A percentile compares a stretch with the other conserved stretches of the same genome.
Evolutionary conservation across 2,329 filamentous ascomycete species (phyloP).

Genomic region (Microdochium bolleyi): DNA sequence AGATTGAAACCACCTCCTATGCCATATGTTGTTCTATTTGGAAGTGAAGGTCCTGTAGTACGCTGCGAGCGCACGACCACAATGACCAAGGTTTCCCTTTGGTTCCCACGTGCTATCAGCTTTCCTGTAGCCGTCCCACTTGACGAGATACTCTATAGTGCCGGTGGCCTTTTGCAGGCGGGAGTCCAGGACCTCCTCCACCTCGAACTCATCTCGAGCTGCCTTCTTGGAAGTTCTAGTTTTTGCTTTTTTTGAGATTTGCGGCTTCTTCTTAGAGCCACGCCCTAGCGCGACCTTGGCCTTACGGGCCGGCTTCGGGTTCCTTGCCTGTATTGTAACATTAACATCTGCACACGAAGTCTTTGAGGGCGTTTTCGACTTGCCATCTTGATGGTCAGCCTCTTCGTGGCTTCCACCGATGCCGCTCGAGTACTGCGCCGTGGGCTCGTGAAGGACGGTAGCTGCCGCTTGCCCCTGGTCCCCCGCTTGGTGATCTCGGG

Average conservation of each 20-base stretch:
- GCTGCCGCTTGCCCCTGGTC: no score
- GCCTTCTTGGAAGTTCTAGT: neutral
- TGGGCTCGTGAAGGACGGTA: no score
- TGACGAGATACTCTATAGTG: conserved; percentile 32
- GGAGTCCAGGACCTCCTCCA: conserved; percentile 37
- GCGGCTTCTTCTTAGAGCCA: no score
- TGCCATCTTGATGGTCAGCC: no score
- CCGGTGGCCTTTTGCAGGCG: conserved; percentile 27
- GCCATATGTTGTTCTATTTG: neutral
- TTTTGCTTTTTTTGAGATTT: neutral
- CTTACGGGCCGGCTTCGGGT: no score
- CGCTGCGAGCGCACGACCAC: conserved; percentile 12
- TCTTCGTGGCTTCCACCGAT: no score
- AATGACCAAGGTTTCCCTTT: conserved; percentile 31
- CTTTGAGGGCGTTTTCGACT: no score
- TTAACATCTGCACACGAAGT: no score
- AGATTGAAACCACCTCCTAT: neutral
- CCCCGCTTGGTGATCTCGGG: neutral
- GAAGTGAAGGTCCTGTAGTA: conserved; percentile 5
- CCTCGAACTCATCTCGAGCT: conserved; percentile 23
- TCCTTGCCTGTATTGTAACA: no score
- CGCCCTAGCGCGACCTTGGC: no score
- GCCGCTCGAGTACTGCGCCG: no score
- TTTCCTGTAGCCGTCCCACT: conserved; percentile 41
- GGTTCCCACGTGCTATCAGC: conserved; percentile 47